phyloP scores from a whole-genome alignment of 1,284 basidiomycete genomes.

The Apiotrichum brassicae region DNA sequence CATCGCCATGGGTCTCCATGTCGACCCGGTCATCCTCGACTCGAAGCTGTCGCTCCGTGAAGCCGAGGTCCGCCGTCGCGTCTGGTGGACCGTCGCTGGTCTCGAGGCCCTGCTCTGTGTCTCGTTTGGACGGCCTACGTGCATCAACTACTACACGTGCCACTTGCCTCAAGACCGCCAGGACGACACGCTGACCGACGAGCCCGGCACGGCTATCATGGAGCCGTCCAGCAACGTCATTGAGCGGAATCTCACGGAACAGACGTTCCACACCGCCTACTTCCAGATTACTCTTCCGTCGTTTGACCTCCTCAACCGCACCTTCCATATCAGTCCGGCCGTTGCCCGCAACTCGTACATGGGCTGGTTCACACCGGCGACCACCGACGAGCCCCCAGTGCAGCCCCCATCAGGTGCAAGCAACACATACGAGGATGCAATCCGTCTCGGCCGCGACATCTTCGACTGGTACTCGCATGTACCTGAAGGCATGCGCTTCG shows the following conservation, averaged over 20 bases:
- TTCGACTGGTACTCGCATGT: slow-evolving; percentile 41
- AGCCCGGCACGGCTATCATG: slow-evolving; percentile 27
- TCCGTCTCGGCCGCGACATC: slow-evolving; percentile 43
- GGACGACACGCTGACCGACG: slow-evolving; percentile 38
- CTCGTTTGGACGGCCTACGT: slow-evolving; percentile 41
- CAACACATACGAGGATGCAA: slow-evolving; percentile 43
- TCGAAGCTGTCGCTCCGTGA: slow-evolving; percentile 39
- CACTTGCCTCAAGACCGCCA: slow-evolving; percentile 40
- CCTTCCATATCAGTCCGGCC: slow-evolving; percentile 37
- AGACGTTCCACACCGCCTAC: slow-evolving; percentile 44
- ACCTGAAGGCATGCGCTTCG: slow-evolving; percentile 40
- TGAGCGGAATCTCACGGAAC: slow-evolving; percentile 31
- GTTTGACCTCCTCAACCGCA: slow-evolving; percentile 41
- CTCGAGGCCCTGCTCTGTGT: slow-evolving; percentile 42
- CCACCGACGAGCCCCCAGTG: slow-evolving; percentile 13
- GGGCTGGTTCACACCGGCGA: slow-evolving; percentile 38
- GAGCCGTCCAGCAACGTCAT: slow-evolving; percentile 30
- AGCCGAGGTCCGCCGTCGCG: slow-evolving; percentile 39
- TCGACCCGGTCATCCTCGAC: slow-evolving; percentile 41
- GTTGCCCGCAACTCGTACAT: slow-evolving; percentile 33
- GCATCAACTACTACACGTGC: slow-evolving; percentile 44
- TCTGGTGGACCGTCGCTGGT: slow-evolving; percentile 46
- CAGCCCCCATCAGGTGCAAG: slow-evolving; percentile 7
- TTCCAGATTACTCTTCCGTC: slow-evolving; percentile 45
- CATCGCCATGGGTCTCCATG: slow-evolving; percentile 44